phyloP scores from a whole-genome alignment of 179 eudicot genomes.

The Monotropa hypopitys region DNA sequence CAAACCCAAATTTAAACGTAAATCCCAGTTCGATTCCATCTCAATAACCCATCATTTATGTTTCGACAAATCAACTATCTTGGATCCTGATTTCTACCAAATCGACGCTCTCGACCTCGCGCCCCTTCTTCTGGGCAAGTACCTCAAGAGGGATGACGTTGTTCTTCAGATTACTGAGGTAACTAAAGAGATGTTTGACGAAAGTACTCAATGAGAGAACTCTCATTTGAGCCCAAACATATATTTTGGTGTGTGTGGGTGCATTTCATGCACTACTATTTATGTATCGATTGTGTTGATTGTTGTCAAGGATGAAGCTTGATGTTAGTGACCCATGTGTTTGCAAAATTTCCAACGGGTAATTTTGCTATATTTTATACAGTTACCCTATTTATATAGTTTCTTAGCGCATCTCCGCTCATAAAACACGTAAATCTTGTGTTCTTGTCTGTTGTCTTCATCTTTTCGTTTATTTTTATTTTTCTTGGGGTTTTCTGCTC shows the following conservation, averaged over 20 bases:
- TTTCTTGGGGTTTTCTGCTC: too few relatives aligned
- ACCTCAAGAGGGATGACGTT: conserved; percentile 60
- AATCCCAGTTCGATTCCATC: conserved; percentile 2
- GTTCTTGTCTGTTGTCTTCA: too few relatives aligned
- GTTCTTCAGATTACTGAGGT: conserved; percentile 94
- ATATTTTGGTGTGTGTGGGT: neutral
- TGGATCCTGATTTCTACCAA: conserved; percentile 42
- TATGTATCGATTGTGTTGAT: neutral
- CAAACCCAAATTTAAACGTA: conserved; percentile 15
- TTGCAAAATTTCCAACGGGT: too few relatives aligned
- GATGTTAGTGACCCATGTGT: too few relatives aligned
- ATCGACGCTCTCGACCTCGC: conserved; percentile 90
- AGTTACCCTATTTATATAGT: too few relatives aligned
- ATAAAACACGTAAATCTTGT: too few relatives aligned
- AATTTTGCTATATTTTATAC: too few relatives aligned
- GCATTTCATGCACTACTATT: neutral
- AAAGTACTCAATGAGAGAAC: neutral
- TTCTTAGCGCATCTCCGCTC: too few relatives aligned
- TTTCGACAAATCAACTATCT: conserved; percentile 17
- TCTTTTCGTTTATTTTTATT: too few relatives aligned
- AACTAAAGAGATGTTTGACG: conserved; percentile 17
- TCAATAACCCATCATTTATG: conserved; percentile 4
- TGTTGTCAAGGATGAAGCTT: too few relatives aligned
- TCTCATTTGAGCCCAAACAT: neutral
- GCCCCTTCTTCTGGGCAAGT: conserved; percentile 81